Evolutionary conservation across 345 rosid genomes (phyloP).

Genomic region (Combretum micranthum): DNA sequence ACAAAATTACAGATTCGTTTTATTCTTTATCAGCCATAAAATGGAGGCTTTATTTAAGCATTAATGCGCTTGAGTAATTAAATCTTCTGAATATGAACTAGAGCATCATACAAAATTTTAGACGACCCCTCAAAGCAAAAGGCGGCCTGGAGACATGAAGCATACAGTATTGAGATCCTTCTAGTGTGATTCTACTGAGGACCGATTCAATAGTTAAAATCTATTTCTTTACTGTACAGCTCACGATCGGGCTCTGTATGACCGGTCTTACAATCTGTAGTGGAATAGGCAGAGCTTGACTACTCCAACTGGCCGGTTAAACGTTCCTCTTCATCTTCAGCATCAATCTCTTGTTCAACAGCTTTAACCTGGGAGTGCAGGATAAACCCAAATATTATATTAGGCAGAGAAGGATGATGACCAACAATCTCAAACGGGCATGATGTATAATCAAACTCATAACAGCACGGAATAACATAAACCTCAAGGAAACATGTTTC

Average conservation of each 20-base stretch:
- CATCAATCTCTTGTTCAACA: slow-evolving; percentile 85
- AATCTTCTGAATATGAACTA: not conserved
- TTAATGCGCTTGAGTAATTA: not conserved
- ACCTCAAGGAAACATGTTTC: no score
- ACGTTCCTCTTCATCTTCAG: slow-evolving; percentile 45
- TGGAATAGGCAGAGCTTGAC: not conserved
- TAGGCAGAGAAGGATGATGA: not conserved
- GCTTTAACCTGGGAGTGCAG: slow-evolving; percentile 57
- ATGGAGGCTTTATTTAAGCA: no score
- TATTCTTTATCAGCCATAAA: no score
- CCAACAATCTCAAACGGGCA: no score
- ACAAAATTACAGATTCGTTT: no score
- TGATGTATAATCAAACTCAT: no score
- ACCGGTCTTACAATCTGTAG: not conserved
- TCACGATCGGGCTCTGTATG: not conserved
- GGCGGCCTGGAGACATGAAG: no score
- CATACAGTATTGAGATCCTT: no score
- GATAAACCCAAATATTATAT: not conserved
- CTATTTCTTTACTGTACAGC: slow-evolving; percentile 2
- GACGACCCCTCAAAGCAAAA: no score
- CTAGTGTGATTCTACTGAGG: no score
- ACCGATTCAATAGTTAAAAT: not conserved
- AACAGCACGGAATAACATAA: no score
- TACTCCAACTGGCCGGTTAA: slow-evolving; percentile 53
- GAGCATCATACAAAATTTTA: no score